These are phyloP conservation scores for Coniophora puteana DNA, from an alignment of 1,284 basidiomycete genomes.

Conservation along the genomic window DNA sequence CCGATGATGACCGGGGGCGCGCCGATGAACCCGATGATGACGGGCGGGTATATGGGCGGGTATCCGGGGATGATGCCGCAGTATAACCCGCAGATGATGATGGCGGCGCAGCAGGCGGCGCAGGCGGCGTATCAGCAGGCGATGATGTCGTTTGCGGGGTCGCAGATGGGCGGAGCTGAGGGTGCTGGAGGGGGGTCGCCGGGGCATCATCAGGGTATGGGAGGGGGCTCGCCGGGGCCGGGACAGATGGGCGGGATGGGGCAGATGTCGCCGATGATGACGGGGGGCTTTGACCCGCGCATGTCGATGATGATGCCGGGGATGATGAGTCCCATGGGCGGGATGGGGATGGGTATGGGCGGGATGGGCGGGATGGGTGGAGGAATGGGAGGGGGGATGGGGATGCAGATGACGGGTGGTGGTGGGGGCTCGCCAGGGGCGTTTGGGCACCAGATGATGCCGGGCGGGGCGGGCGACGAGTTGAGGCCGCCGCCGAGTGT, in stretches of 20 bases:
- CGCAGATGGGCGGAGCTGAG: conserved; percentile 60
- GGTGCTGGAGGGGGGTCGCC: conserved; percentile 31
- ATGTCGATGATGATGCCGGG: conserved; percentile 56
- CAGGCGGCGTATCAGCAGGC: conserved; percentile 89
- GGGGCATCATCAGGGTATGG: conserved; percentile 33
- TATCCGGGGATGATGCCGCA: conserved; percentile 5
- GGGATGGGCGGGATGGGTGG: conserved; percentile 30
- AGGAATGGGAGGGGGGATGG: conserved; percentile 41
- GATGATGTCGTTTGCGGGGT: conserved; percentile 84
- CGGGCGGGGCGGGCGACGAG: conserved; percentile 24
- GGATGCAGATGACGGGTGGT: conserved; percentile 59
- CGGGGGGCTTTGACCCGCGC: conserved; percentile 47
- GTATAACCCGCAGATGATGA: conserved; percentile 54
- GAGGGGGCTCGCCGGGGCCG: conserved; percentile 25
- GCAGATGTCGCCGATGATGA: conserved; percentile 55
- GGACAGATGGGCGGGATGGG: too few relatives aligned
- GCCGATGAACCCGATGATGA: conserved; percentile 38
- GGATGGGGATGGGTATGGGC: conserved; percentile 30
- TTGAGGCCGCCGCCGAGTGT: conserved; percentile 35
- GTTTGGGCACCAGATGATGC: too few relatives aligned
- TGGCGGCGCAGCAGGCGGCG: conserved; percentile 84
- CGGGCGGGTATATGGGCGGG: conserved; percentile 22
- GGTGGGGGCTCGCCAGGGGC: too few relatives aligned
- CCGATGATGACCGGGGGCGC: conserved; percentile 53
- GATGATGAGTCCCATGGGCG: conserved; percentile 40